Conservation (phyloP, 176 grass and related monocot species). For the Coix lacrymajobi region DNA sequence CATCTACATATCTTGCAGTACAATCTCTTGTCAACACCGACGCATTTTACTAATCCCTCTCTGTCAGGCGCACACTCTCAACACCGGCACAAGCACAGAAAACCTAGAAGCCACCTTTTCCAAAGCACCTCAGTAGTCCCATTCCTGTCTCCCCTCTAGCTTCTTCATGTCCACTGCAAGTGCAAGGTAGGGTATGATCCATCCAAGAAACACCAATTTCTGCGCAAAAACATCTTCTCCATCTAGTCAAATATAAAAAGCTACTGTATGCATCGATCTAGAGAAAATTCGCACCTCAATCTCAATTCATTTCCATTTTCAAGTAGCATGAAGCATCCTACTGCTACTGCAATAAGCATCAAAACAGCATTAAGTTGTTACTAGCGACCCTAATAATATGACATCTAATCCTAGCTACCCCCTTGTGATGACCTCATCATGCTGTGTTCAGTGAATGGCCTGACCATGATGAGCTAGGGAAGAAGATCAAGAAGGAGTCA, state of each 20-base stretch:
- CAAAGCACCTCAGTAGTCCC: slow-evolving; percentile 30
- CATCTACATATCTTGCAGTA: slow-evolving; percentile 3
- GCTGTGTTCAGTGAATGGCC: slow-evolving; percentile 60
- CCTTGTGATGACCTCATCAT: background rate
- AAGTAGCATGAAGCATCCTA: background rate
- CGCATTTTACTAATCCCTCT: background rate
- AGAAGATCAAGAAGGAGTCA: slow-evolving; percentile 75
- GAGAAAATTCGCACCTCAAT: background rate
- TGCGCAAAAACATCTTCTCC: background rate
- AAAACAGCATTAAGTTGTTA: background rate
- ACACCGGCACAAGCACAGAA: slow-evolving; percentile 22
- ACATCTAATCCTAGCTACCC: background rate
- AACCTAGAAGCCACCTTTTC: slow-evolving; percentile 44
- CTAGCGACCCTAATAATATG: background rate
- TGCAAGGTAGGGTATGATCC: slow-evolving; percentile 77
- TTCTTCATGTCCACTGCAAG: slow-evolving; percentile 85
- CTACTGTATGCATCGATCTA: background rate
- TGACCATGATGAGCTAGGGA: slow-evolving; percentile 62
- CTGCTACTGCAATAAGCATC: background rate
- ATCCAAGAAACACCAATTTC: background rate
- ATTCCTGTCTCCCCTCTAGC: slow-evolving; percentile 18
- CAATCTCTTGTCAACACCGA: slow-evolving; percentile 30
- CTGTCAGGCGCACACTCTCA: background rate
- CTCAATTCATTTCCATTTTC: background rate
- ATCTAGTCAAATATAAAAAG: background rate